A percentile compares a stretch with the other conserved stretches of the same genome.
Evolutionary conservation across 1,139 yeast genomes (phyloP).

Genomic region (Torulaspora globosa): DNA sequence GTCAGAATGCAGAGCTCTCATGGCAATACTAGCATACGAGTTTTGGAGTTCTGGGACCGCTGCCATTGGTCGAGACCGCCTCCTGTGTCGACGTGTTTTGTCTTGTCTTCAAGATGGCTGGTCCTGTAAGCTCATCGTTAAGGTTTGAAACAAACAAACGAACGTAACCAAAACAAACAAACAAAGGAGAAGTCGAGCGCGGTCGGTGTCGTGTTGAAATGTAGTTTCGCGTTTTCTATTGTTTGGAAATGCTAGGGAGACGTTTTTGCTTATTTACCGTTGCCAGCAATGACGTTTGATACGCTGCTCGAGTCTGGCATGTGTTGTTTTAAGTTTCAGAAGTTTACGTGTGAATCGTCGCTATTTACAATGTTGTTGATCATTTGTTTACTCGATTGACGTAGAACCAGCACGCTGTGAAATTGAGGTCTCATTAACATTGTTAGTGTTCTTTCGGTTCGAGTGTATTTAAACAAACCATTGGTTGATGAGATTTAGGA

Average conservation of each 20-base stretch:
- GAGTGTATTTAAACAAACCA: slow-evolving; percentile 5
- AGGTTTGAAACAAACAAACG: slow-evolving; percentile 4
- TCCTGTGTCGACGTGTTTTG: background rate
- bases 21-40: background rate
- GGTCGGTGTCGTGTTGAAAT: too few species aligned
- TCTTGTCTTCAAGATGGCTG: slow-evolving; percentile 10
- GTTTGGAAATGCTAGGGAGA: background rate
- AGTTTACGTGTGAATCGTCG: background rate
- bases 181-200: too few species aligned
- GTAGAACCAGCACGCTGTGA: slow-evolving; percentile 8
- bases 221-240: background rate
- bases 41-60: background rate
- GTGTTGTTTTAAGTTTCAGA: background rate
- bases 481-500: background rate
- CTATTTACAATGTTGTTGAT: background rate
- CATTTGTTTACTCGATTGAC: background rate
- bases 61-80: background rate
- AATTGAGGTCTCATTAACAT: slow-evolving; percentile 1
- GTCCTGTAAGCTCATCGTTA: background rate
- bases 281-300: background rate
- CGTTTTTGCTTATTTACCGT: background rate
- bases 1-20: background rate
- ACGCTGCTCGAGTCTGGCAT: background rate
- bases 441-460: background rate
- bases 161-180: background rate